Evolutionary conservation across 169 alveolate genomes (phyloP).

Genomic region (Eimeria mitis): DNA sequence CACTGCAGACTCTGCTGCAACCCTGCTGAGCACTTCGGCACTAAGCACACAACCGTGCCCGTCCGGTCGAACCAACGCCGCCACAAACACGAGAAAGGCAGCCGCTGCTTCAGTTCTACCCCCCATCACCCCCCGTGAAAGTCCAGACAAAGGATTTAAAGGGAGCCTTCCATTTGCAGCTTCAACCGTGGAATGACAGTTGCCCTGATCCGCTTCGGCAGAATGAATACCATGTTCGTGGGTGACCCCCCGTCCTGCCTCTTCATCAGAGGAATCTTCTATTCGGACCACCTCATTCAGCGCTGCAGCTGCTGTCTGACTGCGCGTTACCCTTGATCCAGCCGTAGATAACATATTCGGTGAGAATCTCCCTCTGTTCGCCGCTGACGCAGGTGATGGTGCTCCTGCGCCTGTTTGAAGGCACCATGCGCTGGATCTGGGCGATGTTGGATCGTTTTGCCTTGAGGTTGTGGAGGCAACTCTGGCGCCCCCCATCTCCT

Average conservation of each 20-base stretch:
- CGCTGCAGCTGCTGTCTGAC: constrained; percentile 69
- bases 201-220: neutral
- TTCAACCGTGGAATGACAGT: neutral
- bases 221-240: neutral
- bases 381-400: neutral
- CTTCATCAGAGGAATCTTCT: constrained; percentile 73
- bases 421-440: too few species aligned
- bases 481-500: neutral
- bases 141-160: neutral
- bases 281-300: constrained; percentile 50
- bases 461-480: neutral
- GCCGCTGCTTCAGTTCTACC: neutral
- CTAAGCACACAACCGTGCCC: constrained; percentile 63
- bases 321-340: constrained; percentile 39
- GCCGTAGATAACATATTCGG: neutral
- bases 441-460: neutral
- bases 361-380: neutral
- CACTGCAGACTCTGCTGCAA: constrained; percentile 1
- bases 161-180: neutral
- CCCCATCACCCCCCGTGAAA: neutral
- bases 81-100: constrained; percentile 13
- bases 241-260: neutral
- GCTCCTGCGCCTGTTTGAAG: neutral
- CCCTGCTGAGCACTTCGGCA: constrained; percentile 25
- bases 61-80: constrained; percentile 32